Evolutionary conservation across 2,329 filamentous ascomycete species (phyloP), one percentile per base, ranked within the genome.

Genomic region (Hymenoscyphus albidus): DNA sequence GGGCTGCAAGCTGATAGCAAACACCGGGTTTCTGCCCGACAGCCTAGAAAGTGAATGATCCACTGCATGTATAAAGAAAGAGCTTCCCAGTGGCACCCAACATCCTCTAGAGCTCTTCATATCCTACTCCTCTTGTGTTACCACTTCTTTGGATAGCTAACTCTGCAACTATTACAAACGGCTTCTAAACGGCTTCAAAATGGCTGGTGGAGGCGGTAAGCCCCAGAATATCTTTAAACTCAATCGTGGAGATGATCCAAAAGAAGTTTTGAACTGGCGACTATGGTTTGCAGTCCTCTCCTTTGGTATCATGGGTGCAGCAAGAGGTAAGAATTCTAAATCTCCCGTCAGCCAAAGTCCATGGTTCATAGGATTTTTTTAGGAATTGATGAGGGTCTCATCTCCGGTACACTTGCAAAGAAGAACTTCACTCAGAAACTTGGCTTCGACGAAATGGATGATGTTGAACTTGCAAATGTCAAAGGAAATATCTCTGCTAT

Each of bases 401-500:
- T 93, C 68, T 85, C 84, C 9, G 89, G 89, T 1, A 88, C 88
- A 14, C 87, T 90, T 76, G 85, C 86, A 73, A 86, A 86, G n/a
- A 79, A 82, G 68, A 80, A 87, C 61, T 91, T 91, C 74, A 82
- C 88, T 69, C 69, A 75, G 0, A 80, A 80, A 40, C 88, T 91
- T 73, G 72, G 85, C 69, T 85, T 87, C 67, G 77, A 79, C 5
- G 78, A 80, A 1, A 86, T 87, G 71, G 79, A 76, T 57, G 70
- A 76, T 0, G 78, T 81, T 3, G 81, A 85, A 58, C 79, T 83
- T 73, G 87, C 88, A 66, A 87, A 90, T 74, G 87, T 89, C 78
- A 87, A 90, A 77, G 87, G 84, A 70, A 93, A 93, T 75, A 89
- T 93, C 63, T 89, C 89, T 1, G 85, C 88, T 58, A 93, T 93